Evolutionary conservation across 805 yeast genomes (phyloP).

Genomic region (Hyphopichia homilentoma): DNA sequence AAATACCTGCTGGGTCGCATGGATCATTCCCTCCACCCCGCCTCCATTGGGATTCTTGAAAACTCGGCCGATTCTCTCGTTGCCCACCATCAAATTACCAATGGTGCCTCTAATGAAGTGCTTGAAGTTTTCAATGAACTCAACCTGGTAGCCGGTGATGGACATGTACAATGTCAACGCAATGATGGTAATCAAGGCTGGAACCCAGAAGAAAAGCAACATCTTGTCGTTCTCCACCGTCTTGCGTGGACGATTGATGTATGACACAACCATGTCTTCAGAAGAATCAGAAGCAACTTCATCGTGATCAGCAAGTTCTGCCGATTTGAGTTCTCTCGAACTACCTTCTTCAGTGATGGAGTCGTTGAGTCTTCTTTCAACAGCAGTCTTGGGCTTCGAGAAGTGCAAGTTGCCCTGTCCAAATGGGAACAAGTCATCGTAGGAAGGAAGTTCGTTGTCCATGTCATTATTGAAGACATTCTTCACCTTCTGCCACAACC

Average conservation of each 20-base stretch:
- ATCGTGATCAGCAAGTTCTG: conserved; percentile 15
- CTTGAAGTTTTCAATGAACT: conserved; percentile 31
- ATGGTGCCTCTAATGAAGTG: conserved; percentile 30
- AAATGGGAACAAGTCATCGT: conserved; percentile 72
- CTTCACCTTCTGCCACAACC: conserved; percentile 43
- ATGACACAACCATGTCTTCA: conserved; percentile 41
- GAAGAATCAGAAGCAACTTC: conserved; percentile 39
- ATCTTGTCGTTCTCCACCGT: conserved; percentile 69
- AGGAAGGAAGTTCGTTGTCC: conserved; percentile 52
- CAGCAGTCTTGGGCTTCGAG: conserved; percentile 29
- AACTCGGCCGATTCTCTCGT: conserved; percentile 37
- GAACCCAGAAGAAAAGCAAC: conserved; percentile 89
- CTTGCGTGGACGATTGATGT: conserved; percentile 42
- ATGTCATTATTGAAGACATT: conserved; percentile 36
- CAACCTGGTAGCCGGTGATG: conserved; percentile 38
- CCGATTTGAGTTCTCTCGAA: conserved; percentile 3
- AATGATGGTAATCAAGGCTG: conserved; percentile 58
- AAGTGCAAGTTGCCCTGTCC: conserved; percentile 22
- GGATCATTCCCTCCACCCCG: conserved; percentile 4
- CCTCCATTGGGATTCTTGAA: conserved; percentile 16
- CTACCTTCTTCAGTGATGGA: conserved; percentile 5
- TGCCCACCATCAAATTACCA: conserved; percentile 42
- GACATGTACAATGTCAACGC: conserved; percentile 43
- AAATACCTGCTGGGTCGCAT: conserved; percentile 3
- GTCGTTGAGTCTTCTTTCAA: conserved; percentile 30